Conservation (phyloP, 1,284 basidiomycete species). For the Hymenochaete sp. region DNA sequence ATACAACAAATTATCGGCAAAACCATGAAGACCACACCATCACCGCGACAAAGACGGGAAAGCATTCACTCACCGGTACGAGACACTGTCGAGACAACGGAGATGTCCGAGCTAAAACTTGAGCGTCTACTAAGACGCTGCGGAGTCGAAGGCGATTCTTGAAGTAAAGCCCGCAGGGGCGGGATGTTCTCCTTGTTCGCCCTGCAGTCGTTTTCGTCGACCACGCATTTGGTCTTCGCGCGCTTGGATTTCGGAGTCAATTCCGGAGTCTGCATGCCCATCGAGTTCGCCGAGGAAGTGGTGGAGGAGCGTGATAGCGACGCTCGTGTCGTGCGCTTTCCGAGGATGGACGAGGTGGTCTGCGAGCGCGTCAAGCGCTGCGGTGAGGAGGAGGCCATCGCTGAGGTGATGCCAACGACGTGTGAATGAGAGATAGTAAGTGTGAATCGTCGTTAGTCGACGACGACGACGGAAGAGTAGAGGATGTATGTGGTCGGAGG, state of each 20-base stretch:
- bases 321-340: constrained; percentile 13
- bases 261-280: constrained; percentile 43
- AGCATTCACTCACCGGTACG: constrained; percentile 13
- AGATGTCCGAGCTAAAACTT: constrained; percentile 14
- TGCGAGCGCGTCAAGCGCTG: constrained; percentile 16
- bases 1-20: neutral
- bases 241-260: constrained; percentile 59
- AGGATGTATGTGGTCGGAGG: neutral
- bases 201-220: constrained; percentile 40
- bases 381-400: constrained; percentile 5
- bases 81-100: constrained; percentile 4
- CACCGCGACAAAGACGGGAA: neutral
- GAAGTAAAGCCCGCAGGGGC: constrained; percentile 36
- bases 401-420: neutral
- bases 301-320: constrained; percentile 15
- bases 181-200: constrained; percentile 71
- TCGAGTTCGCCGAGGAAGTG: constrained; percentile 13
- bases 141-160: constrained; percentile 30
- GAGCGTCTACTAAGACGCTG: constrained; percentile 11
- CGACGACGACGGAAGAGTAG: neutral
- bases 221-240: constrained; percentile 39
- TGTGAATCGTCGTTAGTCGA: neutral
- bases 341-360: constrained; percentile 14
- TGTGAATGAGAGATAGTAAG: neutral
- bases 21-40: constrained; percentile 2